phyloP scores from a whole-genome alignment of 2,329 filamentous ascomycete species.

The Cercospora zeae-maydis region DNA sequence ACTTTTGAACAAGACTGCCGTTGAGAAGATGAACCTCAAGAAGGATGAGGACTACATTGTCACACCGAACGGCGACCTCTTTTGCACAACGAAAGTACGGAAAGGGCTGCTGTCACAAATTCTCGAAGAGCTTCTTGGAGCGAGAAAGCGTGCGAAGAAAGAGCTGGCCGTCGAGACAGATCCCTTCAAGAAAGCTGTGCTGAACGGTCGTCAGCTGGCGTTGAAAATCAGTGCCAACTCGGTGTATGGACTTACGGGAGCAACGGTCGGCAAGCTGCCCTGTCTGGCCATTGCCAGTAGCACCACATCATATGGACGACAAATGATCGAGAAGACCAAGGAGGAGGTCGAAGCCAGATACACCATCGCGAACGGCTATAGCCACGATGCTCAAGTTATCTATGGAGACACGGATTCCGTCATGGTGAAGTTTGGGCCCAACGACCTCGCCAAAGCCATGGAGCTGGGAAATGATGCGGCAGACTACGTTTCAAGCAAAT shows the following conservation, averaged over 20 bases:
- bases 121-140: constrained; percentile 85
- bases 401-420: constrained; percentile 99
- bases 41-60: constrained; percentile 96
- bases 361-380: constrained; percentile 89
- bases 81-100: constrained; percentile 80
- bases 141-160: constrained; percentile 90
- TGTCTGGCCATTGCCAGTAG: constrained; percentile 94
- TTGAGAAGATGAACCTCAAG: constrained; percentile 71
- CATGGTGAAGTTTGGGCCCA: constrained; percentile 97
- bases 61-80: constrained; percentile 90
- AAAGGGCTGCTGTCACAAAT: constrained; percentile 94
- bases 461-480: constrained; percentile 92
- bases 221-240: constrained; percentile 97
- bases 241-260: constrained; percentile 95
- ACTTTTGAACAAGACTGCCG: constrained; percentile 70
- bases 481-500: constrained; percentile 82
- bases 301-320: constrained; percentile 92
- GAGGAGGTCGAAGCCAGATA: constrained; percentile 89
- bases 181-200: constrained; percentile 93
- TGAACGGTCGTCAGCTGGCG: constrained; percentile 94
- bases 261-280: constrained; percentile 90
- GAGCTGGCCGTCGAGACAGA: constrained; percentile 87
- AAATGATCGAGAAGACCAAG: constrained; percentile 99
- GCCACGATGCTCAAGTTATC: constrained; percentile 91
- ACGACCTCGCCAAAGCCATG: constrained; percentile 84